These are phyloP conservation scores for Claviceps capensis DNA, from an alignment of 2,329 filamentous ascomycete genomes.

Conservation along the genomic window DNA sequence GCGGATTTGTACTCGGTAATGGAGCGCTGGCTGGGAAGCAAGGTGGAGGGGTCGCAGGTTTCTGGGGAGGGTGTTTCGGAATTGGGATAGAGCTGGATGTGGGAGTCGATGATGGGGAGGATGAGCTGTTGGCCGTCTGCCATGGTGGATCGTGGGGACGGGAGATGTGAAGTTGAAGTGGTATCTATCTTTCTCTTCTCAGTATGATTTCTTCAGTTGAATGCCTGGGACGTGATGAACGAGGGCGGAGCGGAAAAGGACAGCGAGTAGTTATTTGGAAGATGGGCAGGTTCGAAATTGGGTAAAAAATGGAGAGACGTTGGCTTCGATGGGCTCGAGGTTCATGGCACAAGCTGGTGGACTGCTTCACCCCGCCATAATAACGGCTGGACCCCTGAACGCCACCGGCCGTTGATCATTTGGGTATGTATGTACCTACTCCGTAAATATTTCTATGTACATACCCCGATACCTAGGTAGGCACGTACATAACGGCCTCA, in stretches of 20 bases:
- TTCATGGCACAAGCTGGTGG: neutral
- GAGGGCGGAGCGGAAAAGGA: neutral
- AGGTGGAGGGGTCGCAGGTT: constrained; percentile 50
- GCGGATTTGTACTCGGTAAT: constrained; percentile 46
- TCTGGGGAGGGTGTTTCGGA: constrained; percentile 51
- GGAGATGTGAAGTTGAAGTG: neutral
- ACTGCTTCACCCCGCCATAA: neutral
- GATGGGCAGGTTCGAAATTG: neutral
- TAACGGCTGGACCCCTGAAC: neutral
- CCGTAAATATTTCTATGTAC: no score
- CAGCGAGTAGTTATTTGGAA: neutral
- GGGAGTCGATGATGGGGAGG: constrained; percentile 67
- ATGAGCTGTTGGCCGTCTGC: constrained; percentile 24
- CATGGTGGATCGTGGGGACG: constrained; percentile 13
- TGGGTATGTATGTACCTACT: no score
- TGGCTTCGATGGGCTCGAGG: neutral
- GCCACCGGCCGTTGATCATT: neutral
- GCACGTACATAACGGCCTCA: no score
- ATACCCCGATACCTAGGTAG: no score
- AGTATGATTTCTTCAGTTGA: neutral
- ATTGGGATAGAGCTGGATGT: constrained; percentile 76
- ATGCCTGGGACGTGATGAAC: neutral
- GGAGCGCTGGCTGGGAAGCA: constrained; percentile 51
- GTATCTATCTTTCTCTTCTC: neutral
- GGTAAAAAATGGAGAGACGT: neutral